Evolutionary conservation across 148 eudicot genomes (phyloP).

Genomic region (Camellia granthamiana): DNA sequence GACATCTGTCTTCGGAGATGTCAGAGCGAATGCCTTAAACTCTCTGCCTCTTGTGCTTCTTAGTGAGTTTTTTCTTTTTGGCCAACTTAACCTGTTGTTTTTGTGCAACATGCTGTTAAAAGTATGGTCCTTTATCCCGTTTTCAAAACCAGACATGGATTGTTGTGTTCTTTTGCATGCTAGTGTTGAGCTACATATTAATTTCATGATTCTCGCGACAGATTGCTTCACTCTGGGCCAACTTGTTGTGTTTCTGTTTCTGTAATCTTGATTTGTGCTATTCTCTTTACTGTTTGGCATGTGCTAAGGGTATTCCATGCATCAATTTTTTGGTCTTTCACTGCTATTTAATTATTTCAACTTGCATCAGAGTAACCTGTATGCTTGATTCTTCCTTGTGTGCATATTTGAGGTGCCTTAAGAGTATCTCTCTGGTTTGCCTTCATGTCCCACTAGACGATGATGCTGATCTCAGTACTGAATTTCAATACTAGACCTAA

Average conservation of each 20-base stretch:
- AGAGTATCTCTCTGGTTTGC: too few species aligned
- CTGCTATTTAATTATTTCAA: background rate
- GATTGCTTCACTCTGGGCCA: background rate
- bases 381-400: background rate
- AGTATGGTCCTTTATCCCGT: background rate
- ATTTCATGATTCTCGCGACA: background rate
- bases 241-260: background rate
- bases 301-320: background rate
- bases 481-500: too few species aligned
- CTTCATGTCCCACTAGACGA: too few species aligned
- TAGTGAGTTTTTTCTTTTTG: conserved; percentile 11
- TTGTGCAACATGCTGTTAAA: background rate
- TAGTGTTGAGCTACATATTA: background rate
- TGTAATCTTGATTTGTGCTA: background rate
- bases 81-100: background rate
- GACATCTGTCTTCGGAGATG: conserved; percentile 55
- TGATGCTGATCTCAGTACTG: too few species aligned
- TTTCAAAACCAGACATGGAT: background rate
- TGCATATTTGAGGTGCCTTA: background rate
- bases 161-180: background rate
- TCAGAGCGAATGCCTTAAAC: conserved; percentile 55
- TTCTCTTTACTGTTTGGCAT: background rate
- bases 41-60: conserved; percentile 42
- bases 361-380: background rate
- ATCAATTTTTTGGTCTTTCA: background rate